A percentile compares a stretch with the other conserved stretches of the same genome.
Evolutionary conservation across 2,329 filamentous ascomycete species (phyloP).

Genomic region (Apiospora arundinis): DNA sequence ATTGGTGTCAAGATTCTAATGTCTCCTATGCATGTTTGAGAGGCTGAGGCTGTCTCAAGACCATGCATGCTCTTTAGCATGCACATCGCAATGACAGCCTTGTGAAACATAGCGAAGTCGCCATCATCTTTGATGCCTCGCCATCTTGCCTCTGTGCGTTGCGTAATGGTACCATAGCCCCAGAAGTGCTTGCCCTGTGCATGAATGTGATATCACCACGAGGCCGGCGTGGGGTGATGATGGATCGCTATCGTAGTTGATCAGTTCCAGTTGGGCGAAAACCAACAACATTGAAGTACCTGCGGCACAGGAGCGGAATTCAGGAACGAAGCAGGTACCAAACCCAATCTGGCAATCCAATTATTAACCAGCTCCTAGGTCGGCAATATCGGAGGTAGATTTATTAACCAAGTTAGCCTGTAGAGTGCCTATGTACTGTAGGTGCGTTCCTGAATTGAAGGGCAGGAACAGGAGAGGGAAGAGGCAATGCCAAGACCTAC

Average conservation of each 20-base stretch:
- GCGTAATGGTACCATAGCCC: neutral
- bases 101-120: slow-evolving; percentile 2
- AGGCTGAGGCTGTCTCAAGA: neutral
- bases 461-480: neutral
- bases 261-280: neutral
- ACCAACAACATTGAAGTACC: neutral
- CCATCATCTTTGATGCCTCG: neutral
- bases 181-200: neutral
- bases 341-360: neutral
- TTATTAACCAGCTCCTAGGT: neutral
- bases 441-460: neutral
- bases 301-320: neutral
- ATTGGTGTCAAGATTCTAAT: neutral
- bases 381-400: slow-evolving; percentile 3
- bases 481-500: neutral
- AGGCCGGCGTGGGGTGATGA: neutral
- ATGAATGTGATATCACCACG: slow-evolving; percentile 8
- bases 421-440: neutral
- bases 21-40: neutral
- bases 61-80: slow-evolving; percentile 14
- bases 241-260: neutral
- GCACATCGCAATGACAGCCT: slow-evolving; percentile 5
- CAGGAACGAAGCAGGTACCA: neutral
- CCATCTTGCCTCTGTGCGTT: neutral
- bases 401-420: neutral